phyloP scores from a whole-genome alignment of 257 asterid genomes.

The Dorcoceras hygrometricum region DNA sequence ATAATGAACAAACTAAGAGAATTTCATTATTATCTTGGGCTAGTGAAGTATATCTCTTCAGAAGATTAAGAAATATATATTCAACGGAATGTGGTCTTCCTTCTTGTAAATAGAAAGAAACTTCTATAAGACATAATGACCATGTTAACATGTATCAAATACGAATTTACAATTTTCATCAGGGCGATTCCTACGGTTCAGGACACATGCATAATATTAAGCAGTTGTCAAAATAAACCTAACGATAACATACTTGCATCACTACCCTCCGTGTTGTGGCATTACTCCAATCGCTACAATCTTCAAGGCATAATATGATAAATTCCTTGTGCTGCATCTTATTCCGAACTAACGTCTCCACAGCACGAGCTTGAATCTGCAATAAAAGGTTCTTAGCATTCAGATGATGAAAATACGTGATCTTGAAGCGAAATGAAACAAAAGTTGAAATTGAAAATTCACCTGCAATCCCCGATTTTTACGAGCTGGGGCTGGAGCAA shows the following conservation, averaged over 20 bases:
- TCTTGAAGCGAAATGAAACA: constrained; percentile 16
- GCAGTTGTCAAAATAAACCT: constrained; percentile 6
- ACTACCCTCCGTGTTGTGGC: constrained; percentile 94
- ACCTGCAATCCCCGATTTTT: constrained; percentile 94
- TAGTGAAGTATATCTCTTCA: no score
- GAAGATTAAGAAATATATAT: no score
- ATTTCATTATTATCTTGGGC: background rate
- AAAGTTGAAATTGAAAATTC: constrained; percentile 1
- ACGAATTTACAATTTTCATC: no score
- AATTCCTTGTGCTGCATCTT: constrained; percentile 97
- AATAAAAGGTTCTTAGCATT: constrained; percentile 30
- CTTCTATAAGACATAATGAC: no score
- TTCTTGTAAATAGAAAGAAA: no score
- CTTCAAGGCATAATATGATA: constrained; percentile 96
- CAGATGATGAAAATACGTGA: constrained; percentile 11
- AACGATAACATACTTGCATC: constrained; percentile 70
- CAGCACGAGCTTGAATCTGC: constrained; percentile 95
- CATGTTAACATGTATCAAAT: no score
- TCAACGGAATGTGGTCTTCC: no score
- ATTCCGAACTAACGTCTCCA: constrained; percentile 84
- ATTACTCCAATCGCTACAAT: constrained; percentile 95
- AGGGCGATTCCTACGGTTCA: no score
- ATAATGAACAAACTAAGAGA: background rate
- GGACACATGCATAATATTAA: no score
- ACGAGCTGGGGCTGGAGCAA: constrained; percentile 91